Base-by-base conservation (phyloP, 202 grass and related monocot genomes). In the Hordeum pubiflorum region DNA sequence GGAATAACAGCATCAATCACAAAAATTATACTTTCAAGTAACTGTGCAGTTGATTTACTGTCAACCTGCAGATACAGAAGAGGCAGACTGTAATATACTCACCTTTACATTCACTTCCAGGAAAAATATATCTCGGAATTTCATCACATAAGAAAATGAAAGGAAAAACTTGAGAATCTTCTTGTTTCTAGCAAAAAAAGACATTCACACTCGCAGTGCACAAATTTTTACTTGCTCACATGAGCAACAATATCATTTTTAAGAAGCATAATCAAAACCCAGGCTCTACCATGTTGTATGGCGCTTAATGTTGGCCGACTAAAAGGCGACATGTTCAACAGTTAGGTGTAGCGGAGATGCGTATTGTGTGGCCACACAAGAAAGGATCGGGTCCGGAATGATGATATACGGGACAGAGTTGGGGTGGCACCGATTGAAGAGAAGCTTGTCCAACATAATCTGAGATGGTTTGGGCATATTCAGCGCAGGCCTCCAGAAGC, bases 1-100 rank as follows among this genome's bases (percentile, higher is more conserved):
- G 96, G 92, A 55, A 99, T 89, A 85, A 99, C 87, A 89, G 92
- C 79, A 89, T 99, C 93, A 62, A 99, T 90, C 77, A 99, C 90
- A 84, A 93, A 99, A 87, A 93, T 88, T 90, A 99, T 99, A 81
- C 87, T 99, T 86, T 99, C 96, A 79, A 99, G 87, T 72, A 99
- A 89, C 78, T 89, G 89, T 52, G 96, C 92, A 63, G 83, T 89
- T 70, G 85, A 87, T 91, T 99, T 99, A 79, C 83, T 89, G 32
- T 99, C 92, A 61, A 91, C 81, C 96, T 99, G 91, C 34, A 60
- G 12, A 87, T 56, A 86, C 48, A 78, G 6, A 84, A 37, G 69
- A 74, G 11, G 39, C 10, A 84, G 38, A 65, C 8, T 70, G 68
- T 58, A 48, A 38, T 67, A 27, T 48, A 63, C 75, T 71, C 21